Evolutionary conservation across 768 basidiomycete genomes (phyloP).

Genomic region (Suillus placidus): DNA sequence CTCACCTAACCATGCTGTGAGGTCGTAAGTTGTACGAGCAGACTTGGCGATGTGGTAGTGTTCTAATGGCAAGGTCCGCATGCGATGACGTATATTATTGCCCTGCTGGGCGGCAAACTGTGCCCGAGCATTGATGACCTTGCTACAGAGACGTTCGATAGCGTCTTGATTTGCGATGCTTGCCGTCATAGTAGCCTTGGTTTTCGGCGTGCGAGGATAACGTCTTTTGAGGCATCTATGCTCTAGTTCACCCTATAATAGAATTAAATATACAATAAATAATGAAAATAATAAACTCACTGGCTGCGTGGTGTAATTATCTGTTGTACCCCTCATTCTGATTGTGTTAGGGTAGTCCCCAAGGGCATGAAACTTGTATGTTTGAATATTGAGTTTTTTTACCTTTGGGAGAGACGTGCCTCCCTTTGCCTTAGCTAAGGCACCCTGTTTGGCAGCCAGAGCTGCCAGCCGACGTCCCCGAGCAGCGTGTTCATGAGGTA

Average conservation of each 20-base stretch:
- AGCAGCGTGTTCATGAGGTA: too few relatives aligned
- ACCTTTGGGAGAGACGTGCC: neutral
- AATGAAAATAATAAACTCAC: slow-evolving; percentile 14
- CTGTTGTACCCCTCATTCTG: slow-evolving; percentile 33
- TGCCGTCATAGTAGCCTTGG: slow-evolving; percentile 14
- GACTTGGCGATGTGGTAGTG: slow-evolving; percentile 28
- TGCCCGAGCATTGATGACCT: slow-evolving; percentile 13
- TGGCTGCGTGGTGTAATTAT: slow-evolving; percentile 37
- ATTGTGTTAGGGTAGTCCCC: slow-evolving; percentile 15
- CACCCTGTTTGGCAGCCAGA: too few relatives aligned
- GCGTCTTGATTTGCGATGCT: slow-evolving; percentile 31
- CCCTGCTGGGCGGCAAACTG: neutral
- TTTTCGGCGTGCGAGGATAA: slow-evolving; percentile 41
- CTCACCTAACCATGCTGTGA: slow-evolving; percentile 17
- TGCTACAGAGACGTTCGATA: slow-evolving; percentile 20
- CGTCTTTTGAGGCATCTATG: slow-evolving; percentile 39
- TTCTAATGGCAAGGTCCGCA: neutral
- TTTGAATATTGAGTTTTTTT: slow-evolving; percentile 12
- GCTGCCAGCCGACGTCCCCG: too few relatives aligned
- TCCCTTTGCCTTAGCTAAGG: neutral
- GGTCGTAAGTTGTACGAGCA: slow-evolving; percentile 6
- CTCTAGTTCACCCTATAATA: slow-evolving; percentile 38
- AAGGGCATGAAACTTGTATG: slow-evolving; percentile 17
- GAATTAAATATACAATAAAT: neutral
- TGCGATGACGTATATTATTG: neutral